These are phyloP conservation scores for Chlamydomonas applanata DNA, from an alignment of 139 green algal genomes.

Conservation along the genomic window DNA sequence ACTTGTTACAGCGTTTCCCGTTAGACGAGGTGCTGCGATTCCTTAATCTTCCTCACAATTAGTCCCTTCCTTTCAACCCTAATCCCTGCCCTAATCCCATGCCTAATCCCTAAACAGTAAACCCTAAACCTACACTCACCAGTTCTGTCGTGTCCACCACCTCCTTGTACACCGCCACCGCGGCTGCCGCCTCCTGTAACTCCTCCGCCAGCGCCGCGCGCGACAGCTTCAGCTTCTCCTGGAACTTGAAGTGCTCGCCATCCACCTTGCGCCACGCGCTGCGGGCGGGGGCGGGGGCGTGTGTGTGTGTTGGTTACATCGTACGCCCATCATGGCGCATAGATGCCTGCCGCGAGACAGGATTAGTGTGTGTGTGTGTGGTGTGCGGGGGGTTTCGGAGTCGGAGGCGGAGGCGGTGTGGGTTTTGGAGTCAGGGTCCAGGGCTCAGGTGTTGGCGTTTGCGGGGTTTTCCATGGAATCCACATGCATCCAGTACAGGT, in stretches of 20 bases:
- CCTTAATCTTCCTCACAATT: no score
- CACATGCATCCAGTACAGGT: no score
- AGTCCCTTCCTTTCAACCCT: neutral
- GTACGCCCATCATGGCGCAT: no score
- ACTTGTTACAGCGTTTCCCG: no score
- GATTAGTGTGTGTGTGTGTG: neutral
- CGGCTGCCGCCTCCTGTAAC: constrained; percentile 15
- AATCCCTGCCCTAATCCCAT: neutral
- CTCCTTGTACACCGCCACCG: constrained; percentile 26
- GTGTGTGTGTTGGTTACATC: no score
- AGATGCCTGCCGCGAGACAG: no score
- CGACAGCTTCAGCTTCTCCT: constrained; percentile 21
- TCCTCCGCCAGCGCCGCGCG: constrained; percentile 30
- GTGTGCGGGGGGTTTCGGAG: neutral
- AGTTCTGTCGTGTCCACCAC: constrained; percentile 15
- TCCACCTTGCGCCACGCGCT: constrained; percentile 32
- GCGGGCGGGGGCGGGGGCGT: neutral
- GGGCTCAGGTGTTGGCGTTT: no score
- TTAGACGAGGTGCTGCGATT: no score
- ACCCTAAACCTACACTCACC: constrained; percentile 15
- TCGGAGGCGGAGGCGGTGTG: no score
- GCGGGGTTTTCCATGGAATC: no score
- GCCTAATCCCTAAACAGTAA: neutral
- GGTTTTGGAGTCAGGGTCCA: no score
- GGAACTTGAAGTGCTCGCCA: constrained; percentile 25